Evolutionary conservation across 2,329 filamentous ascomycete genomes (phyloP), one percentile per base, ranked within the genome.

Genomic region (Talaromyces sp.): DNA sequence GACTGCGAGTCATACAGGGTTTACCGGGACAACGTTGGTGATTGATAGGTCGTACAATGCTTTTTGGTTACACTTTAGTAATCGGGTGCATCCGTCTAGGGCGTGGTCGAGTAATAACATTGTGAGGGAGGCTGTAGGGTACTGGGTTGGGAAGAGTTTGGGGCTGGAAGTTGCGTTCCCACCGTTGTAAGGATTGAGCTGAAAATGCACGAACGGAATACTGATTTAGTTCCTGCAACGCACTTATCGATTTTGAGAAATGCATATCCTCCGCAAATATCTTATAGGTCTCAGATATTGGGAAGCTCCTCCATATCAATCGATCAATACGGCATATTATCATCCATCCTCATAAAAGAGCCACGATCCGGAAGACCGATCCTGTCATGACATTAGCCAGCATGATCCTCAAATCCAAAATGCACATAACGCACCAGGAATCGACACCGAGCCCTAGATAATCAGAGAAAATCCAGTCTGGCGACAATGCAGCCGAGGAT

Each of bases 1-100:
- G 42, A 67, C 69, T 35, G 70, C 66, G 2, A 68, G 69, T 14
- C 70, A 71, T 61, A 71, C 70, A 3, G 70, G 70, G 1, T 71
- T 67, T 28, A 72, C 70, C 5, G 70, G 70, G 11, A 72, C 70
- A 3, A 69, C 65, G 0, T 61, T 71, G 44, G 66, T 70, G 31
- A 69, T 71, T 58, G 70, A 71, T 58, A 59, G 70, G 12, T 56
- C 55, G 2, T 64, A 65, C 9, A 68, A 69, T 56, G 69, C 65
- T 1, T 71, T 71, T 40, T 70, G 65, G 61, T 62, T 71, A 31
- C 68, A 69, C 54, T 62, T 72, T 46, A 64, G 68, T 5, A 70
- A 72, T 48, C 63, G 67, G 3, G 70, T 70, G 16, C 68, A 71
- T 64, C 69, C 70, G 2, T 68, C 63, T 46, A 64, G 70, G 12